phyloP scores from a whole-genome alignment of 2,329 filamentous ascomycete genomes.

The Nemania bipapillata region DNA sequence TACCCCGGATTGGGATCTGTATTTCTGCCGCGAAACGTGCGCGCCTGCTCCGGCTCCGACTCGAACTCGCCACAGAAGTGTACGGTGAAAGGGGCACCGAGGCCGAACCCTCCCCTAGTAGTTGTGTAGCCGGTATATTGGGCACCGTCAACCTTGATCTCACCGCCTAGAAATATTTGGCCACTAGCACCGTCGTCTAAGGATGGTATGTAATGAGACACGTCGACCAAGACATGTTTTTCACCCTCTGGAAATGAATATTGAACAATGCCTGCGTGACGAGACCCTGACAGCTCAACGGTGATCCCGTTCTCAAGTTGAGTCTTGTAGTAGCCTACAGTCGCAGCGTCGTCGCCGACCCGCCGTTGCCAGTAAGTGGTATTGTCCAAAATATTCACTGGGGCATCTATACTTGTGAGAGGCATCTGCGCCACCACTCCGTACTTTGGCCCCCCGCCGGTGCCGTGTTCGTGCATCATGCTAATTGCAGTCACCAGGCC shows the following conservation, averaged over 20 bases:
- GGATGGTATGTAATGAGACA: slow-evolving; percentile 61
- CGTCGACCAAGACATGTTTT: slow-evolving; percentile 59
- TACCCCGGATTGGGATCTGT: slow-evolving; percentile 24
- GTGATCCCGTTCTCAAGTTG: slow-evolving; percentile 60
- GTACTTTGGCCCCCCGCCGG: slow-evolving; percentile 69
- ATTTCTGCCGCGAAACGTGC: slow-evolving; percentile 29
- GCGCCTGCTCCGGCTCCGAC: slow-evolving; percentile 44
- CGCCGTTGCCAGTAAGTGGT: slow-evolving; percentile 59
- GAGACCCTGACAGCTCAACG: slow-evolving; percentile 61
- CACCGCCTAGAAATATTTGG: slow-evolving; percentile 57
- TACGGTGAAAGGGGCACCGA: slow-evolving; percentile 56
- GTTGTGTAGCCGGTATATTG: slow-evolving; percentile 60
- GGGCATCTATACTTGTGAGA: slow-evolving; percentile 54
- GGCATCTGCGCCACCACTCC: slow-evolving; percentile 65
- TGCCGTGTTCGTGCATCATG: slow-evolving; percentile 67
- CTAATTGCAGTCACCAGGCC: slow-evolving; percentile 62
- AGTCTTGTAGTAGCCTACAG: slow-evolving; percentile 66
- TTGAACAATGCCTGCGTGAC: slow-evolving; percentile 63
- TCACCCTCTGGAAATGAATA: slow-evolving; percentile 59
- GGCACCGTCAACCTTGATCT: slow-evolving; percentile 54
- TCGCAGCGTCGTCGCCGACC: slow-evolving; percentile 55
- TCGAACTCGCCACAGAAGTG: slow-evolving; percentile 60
- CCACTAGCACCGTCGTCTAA: slow-evolving; percentile 50
- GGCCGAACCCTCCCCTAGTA: slow-evolving; percentile 57
- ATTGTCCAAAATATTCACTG: slow-evolving; percentile 61